Evolutionary conservation across 2,329 filamentous ascomycete species (phyloP).

Genomic region (Septoria petroselini): DNA sequence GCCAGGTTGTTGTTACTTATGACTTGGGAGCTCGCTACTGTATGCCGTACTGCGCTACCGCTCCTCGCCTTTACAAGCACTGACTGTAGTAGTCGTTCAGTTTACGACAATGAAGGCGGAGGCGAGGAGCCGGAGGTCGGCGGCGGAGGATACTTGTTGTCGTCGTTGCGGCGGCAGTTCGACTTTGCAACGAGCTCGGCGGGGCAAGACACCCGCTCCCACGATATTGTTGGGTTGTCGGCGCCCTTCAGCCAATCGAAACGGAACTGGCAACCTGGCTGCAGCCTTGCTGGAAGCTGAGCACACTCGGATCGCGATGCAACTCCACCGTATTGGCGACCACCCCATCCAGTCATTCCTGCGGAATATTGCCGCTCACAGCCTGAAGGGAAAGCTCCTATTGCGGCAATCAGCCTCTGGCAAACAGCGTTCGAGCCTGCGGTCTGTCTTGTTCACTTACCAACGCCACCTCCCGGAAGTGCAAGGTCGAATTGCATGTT

Average conservation of each 20-base stretch:
- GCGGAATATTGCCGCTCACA: background rate
- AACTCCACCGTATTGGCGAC: background rate
- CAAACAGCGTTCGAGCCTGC: too few relatives aligned
- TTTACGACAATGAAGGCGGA: background rate
- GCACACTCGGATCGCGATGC: background rate
- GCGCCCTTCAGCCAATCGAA: background rate
- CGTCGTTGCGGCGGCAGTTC: background rate
- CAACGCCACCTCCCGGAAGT: constrained; percentile 54
- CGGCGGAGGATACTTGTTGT: background rate
- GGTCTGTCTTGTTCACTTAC: too few relatives aligned
- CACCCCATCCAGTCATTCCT: background rate
- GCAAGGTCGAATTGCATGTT: constrained; percentile 59
- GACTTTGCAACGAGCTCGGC: background rate
- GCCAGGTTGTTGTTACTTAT: too few relatives aligned
- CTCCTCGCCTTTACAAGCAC: background rate
- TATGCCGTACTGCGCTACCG: background rate
- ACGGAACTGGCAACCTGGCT: background rate
- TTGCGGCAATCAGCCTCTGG: too few relatives aligned
- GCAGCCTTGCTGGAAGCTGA: background rate
- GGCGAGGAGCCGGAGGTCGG: too few relatives aligned
- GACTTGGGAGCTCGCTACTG: too few relatives aligned
- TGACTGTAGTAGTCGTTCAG: background rate
- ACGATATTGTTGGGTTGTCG: background rate
- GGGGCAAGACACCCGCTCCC: background rate
- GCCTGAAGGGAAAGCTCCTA: constrained; percentile 31